phyloP scores from a whole-genome alignment of 768 basidiomycete genomes.

The Termitomyces sp. region DNA sequence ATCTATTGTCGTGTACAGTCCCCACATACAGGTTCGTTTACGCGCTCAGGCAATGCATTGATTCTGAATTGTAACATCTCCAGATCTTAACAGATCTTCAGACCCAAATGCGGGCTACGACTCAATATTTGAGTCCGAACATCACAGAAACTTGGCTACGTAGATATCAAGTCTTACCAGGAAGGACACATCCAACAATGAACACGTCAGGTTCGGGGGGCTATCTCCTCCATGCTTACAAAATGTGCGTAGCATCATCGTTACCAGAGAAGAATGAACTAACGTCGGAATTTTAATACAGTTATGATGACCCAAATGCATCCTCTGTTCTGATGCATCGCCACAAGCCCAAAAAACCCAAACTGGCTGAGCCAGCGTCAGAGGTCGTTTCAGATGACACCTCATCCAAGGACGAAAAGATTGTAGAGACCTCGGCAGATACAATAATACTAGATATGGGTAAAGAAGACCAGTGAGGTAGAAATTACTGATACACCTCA shows the following conservation, averaged over 20 bases:
- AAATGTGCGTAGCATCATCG: constrained; percentile 51
- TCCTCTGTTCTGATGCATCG: constrained; percentile 47
- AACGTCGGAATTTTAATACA: constrained; percentile 16
- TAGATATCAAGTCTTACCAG: constrained; percentile 93
- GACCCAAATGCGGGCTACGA: constrained; percentile 56
- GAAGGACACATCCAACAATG: constrained; percentile 95
- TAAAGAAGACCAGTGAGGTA: constrained; percentile 7
- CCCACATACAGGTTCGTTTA: constrained; percentile 64
- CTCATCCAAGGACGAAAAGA: constrained; percentile 2
- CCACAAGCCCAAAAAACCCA: constrained; percentile 31
- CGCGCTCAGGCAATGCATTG: neutral
- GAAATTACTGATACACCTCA: neutral
- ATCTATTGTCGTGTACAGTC: constrained; percentile 83
- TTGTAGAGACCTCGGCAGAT: constrained; percentile 7
- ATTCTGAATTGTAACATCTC: neutral
- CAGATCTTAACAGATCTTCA: constrained; percentile 79
- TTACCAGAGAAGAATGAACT: neutral
- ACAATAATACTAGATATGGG: constrained; percentile 7
- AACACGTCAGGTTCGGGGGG: constrained; percentile 85
- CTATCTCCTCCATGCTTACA: constrained; percentile 78
- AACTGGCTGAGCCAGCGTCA: constrained; percentile 6
- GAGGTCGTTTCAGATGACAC: neutral
- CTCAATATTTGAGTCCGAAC: constrained; percentile 69
- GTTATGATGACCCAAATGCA: constrained; percentile 63
- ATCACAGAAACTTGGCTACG: constrained; percentile 86